phyloP scores from a whole-genome alignment of 2,329 filamentous ascomycete species.

The Dactylellina cionopaga region DNA sequence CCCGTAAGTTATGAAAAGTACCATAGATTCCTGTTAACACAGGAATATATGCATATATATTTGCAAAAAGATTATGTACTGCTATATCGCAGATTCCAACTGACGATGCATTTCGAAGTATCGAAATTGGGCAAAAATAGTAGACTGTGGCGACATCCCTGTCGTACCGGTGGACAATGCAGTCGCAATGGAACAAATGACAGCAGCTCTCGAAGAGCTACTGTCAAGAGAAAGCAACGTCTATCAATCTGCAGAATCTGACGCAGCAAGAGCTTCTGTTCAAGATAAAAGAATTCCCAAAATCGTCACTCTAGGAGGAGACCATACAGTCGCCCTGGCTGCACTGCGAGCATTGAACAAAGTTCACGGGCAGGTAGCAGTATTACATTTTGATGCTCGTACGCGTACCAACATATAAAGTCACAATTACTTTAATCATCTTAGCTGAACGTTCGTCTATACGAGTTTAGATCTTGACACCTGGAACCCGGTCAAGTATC shows the following conservation, averaged over 20 bases:
- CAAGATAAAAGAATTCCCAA: conserved; percentile 61
- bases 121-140: conserved; percentile 76
- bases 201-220: conserved; percentile 78
- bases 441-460: background rate
- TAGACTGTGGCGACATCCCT: conserved; percentile 92
- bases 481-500: conserved; percentile 84
- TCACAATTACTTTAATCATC: background rate
- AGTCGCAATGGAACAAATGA: conserved; percentile 84
- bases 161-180: conserved; percentile 86
- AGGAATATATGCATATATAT: background rate
- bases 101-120: conserved; percentile 63
- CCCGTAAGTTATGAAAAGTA: conserved; percentile 62
- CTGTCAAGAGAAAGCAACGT: conserved; percentile 33
- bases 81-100: background rate
- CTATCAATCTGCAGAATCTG: conserved; percentile 12
- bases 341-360: conserved; percentile 73
- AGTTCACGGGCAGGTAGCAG: conserved; percentile 71
- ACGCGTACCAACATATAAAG: background rate
- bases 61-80: background rate
- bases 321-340: conserved; percentile 76
- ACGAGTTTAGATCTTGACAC: conserved; percentile 74
- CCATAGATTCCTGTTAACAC: background rate
- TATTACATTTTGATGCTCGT: conserved; percentile 77
- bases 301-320: conserved; percentile 76
- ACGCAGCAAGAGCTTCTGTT: conserved; percentile 49